These are phyloP conservation scores for Teunomyces gatunensis DNA, from an alignment of 805 yeast genomes.

Conservation along the genomic window DNA sequence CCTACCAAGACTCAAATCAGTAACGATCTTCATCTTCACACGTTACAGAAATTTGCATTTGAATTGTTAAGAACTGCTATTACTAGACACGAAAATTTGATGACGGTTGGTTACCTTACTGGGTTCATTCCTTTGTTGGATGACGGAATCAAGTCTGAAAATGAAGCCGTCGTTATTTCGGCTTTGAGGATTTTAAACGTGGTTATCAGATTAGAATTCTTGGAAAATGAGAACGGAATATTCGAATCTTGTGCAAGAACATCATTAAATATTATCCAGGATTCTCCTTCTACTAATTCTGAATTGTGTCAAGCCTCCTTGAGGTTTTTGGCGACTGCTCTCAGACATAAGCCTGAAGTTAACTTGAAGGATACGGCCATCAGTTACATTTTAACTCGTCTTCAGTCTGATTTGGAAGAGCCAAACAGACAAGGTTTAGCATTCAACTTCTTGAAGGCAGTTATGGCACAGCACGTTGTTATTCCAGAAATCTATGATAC, in stretches of 20 bases:
- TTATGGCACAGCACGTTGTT: slow-evolving; percentile 69
- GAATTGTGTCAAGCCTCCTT: slow-evolving; percentile 80
- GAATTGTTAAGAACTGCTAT: slow-evolving; percentile 75
- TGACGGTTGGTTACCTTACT: slow-evolving; percentile 57
- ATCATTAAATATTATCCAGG: slow-evolving; percentile 62
- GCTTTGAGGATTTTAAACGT: slow-evolving; percentile 61
- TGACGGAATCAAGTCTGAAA: slow-evolving; percentile 56
- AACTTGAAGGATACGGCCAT: slow-evolving; percentile 68
- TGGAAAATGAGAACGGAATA: slow-evolving; percentile 46
- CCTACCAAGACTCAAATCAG: slow-evolving; percentile 53
- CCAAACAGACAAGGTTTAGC: slow-evolving; percentile 88
- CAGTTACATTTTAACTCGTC: slow-evolving; percentile 65
- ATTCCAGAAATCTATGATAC: slow-evolving; percentile 88
- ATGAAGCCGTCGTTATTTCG: slow-evolving; percentile 74
- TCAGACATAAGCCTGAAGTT: slow-evolving; percentile 67
- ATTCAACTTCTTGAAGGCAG: slow-evolving; percentile 74
- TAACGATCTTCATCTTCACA: slow-evolving; percentile 52
- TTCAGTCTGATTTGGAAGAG: slow-evolving; percentile 86
- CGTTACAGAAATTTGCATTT: slow-evolving; percentile 72
- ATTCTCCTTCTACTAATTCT: slow-evolving; percentile 72
- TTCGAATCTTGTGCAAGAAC: slow-evolving; percentile 62
- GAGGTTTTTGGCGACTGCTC: slow-evolving; percentile 66
- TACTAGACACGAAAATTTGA: slow-evolving; percentile 56
- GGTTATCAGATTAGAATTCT: slow-evolving; percentile 60
- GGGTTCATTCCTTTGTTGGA: slow-evolving; percentile 77